These are phyloP conservation scores for Fagopyrum tataricum DNA, from an alignment of 148 eudicot genomes.

Conservation along the genomic window DNA sequence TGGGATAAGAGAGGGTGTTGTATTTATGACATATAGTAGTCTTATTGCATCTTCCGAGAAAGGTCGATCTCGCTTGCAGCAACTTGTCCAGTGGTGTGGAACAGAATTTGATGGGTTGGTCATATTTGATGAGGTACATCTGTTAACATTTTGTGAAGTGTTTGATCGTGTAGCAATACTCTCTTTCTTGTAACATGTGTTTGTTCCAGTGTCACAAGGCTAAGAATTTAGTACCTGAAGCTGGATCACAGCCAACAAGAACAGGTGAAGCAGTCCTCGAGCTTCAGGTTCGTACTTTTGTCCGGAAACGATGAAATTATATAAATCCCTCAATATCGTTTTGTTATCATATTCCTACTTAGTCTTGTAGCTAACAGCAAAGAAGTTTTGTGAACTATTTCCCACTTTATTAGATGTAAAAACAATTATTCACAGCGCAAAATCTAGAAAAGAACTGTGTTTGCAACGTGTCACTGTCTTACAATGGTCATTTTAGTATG, in stretches of 20 bases:
- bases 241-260: slow-evolving; percentile 88
- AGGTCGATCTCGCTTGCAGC: slow-evolving; percentile 87
- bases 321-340: background rate
- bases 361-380: background rate
- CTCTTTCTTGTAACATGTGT: slow-evolving; percentile 5
- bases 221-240: slow-evolving; percentile 96
- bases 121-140: slow-evolving; percentile 88
- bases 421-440: background rate
- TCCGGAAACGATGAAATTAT: slow-evolving; percentile 12
- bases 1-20: slow-evolving; percentile 88
- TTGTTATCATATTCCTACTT: background rate
- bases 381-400: background rate
- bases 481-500: background rate
- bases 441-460: background rate
- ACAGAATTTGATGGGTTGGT: slow-evolving; percentile 71
- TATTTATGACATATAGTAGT: slow-evolving; percentile 91
- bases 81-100: slow-evolving; percentile 98
- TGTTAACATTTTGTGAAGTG: background rate
- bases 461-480: background rate
- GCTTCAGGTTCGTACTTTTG: slow-evolving; percentile 62
- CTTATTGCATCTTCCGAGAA: slow-evolving; percentile 98
- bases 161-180: background rate
- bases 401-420: background rate
- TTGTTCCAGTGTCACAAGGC: slow-evolving; percentile 89
- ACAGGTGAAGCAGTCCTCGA: slow-evolving; percentile 99